Evolutionary conservation across 1,139 yeast species (phyloP).

Genomic region (Geotrichum macrosporum): DNA sequence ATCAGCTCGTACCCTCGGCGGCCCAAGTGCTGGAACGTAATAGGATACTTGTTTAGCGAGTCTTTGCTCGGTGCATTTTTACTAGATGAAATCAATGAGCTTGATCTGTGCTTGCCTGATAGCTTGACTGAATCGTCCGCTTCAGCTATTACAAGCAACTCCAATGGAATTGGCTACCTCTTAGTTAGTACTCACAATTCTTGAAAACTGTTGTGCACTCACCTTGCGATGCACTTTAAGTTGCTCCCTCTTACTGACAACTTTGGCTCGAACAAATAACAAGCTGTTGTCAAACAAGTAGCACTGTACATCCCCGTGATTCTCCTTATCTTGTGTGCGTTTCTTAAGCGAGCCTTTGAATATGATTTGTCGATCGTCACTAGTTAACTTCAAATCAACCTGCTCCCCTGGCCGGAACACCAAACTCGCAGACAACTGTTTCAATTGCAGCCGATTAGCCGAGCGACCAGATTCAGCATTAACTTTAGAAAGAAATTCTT

Average conservation of each 20-base stretch:
- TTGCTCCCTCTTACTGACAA: constrained; percentile 85
- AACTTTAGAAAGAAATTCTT: constrained; percentile 70
- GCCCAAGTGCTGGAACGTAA: constrained; percentile 53
- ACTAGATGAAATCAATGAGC: constrained; percentile 40
- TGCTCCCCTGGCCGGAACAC: constrained; percentile 77
- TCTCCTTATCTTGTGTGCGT: constrained; percentile 73
- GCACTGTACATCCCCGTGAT: constrained; percentile 65
- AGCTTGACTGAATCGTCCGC: constrained; percentile 52
- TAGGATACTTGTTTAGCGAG: constrained; percentile 43
- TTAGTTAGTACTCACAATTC: constrained; percentile 2
- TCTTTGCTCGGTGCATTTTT: constrained; percentile 17
- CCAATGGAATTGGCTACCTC: constrained; percentile 74
- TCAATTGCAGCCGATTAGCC: constrained; percentile 84
- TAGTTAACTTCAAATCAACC: constrained; percentile 76
- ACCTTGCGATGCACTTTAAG: constrained; percentile 74
- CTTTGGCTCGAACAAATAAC: constrained; percentile 77
- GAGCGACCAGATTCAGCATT: constrained; percentile 91
- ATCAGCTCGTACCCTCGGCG: constrained; percentile 65
- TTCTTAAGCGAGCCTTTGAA: constrained; percentile 74
- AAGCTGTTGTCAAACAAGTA: constrained; percentile 86
- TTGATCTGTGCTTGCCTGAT: constrained; percentile 38
- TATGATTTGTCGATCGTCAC: constrained; percentile 71
- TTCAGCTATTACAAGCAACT: constrained; percentile 69
- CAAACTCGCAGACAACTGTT: constrained; percentile 73
- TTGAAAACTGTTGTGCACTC: constrained; percentile 1